A percentile compares a stretch with the other conserved stretches of the same genome.
Evolutionary conservation across 2,329 filamentous ascomycete species (phyloP).

Genomic region (Sphaerostilbella broomeana): DNA sequence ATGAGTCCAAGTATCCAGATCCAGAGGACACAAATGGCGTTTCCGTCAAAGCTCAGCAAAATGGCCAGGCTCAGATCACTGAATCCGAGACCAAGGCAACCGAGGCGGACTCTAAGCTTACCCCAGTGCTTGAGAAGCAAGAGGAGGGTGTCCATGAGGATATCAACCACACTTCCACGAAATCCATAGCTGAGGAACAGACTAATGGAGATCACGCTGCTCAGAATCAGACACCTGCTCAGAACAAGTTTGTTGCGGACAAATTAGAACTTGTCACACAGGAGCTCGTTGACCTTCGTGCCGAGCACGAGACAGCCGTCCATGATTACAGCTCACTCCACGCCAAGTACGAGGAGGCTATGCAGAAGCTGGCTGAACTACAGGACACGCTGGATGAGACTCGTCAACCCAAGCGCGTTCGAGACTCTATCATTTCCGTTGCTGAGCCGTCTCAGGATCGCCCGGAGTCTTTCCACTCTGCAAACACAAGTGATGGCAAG

Average conservation of each 20-base stretch:
- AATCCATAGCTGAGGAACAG: not conserved
- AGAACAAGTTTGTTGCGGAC: conserved; percentile 80
- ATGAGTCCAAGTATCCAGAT: conserved; percentile 45
- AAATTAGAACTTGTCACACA: conserved; percentile 88
- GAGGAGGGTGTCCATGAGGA: not conserved
- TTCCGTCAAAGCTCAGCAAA: conserved; percentile 42
- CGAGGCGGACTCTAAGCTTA: conserved; percentile 20
- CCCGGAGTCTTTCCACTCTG: conserved; percentile 77
- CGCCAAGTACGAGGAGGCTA: conserved; percentile 82
- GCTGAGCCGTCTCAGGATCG: conserved; percentile 46
- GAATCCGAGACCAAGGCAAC: conserved; percentile 50
- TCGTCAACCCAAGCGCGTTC: conserved; percentile 51
- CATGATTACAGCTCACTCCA: conserved; percentile 76
- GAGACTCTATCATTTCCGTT: conserved; percentile 51
- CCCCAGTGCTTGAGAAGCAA: conserved; percentile 28
- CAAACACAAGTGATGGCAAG: conserved; percentile 64
- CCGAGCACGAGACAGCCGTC: conserved; percentile 81
- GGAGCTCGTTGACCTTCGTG: conserved; percentile 81
- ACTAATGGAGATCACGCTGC: not conserved
- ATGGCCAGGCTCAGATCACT: conserved; percentile 47
- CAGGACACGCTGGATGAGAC: conserved; percentile 80
- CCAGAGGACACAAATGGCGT: conserved; percentile 27
- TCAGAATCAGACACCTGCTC: conserved; percentile 58
- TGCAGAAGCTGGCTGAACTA: conserved; percentile 74
- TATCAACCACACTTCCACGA: not conserved